Percentiles rank a stretch among this genome's conserved stretches.
Evolutionary conservation across 2,329 filamentous ascomycete species (phyloP).

Genomic region (Neonectria magnoliae): DNA sequence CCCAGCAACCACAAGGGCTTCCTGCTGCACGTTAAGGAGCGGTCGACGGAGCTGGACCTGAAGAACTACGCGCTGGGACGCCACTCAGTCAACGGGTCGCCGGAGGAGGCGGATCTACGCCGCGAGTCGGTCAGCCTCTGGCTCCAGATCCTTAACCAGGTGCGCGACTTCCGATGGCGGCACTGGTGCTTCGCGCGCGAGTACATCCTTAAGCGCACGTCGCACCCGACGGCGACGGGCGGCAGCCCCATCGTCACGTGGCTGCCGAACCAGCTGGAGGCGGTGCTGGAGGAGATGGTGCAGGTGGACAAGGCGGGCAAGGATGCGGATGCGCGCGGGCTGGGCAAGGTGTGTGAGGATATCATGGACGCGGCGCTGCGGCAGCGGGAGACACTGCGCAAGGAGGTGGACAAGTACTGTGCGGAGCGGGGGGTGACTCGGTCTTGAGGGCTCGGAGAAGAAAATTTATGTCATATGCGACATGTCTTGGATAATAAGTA

Average conservation of each 20-base stretch:
- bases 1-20: slow-evolving; percentile 91
- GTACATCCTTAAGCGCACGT: slow-evolving; percentile 83
- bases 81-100: slow-evolving; percentile 31
- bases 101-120: slow-evolving; percentile 55
- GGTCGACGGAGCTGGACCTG: slow-evolving; percentile 60
- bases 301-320: slow-evolving; percentile 58
- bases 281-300: slow-evolving; percentile 77
- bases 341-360: slow-evolving; percentile 60
- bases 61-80: slow-evolving; percentile 66
- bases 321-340: slow-evolving; percentile 47
- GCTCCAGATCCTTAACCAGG: slow-evolving; percentile 75
- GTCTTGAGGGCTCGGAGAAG: slow-evolving; percentile 4
- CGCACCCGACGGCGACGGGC: slow-evolving; percentile 81
- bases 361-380: slow-evolving; percentile 74
- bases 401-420: slow-evolving; percentile 82
- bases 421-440: slow-evolving; percentile 63
- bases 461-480: not conserved
- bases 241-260: slow-evolving; percentile 86
- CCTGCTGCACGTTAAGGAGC: slow-evolving; percentile 73
- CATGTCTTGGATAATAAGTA: not conserved
- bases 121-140: slow-evolving; percentile 67
- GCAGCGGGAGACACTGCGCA: slow-evolving; percentile 72
- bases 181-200: slow-evolving; percentile 89
- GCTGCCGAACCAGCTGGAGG: slow-evolving; percentile 83
- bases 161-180: slow-evolving; percentile 83